Evolutionary conservation across 805 yeast species (phyloP).

Genomic region (Barnettozyma salicaria): DNA sequence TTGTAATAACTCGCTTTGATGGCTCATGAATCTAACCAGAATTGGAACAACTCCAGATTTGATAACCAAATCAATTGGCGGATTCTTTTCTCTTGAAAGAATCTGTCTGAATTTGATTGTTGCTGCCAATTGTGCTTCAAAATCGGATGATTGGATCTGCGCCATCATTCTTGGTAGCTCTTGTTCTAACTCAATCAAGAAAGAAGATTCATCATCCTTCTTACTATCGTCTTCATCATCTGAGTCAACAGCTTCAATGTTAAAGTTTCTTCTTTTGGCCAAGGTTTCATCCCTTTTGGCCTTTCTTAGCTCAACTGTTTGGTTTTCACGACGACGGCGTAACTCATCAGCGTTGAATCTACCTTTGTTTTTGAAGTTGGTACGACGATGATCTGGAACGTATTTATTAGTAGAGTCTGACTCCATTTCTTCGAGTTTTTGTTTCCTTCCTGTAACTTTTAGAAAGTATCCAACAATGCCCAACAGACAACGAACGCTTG

Average conservation of each 20-base stretch:
- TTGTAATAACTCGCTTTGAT: slow-evolving; percentile 81
- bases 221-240: slow-evolving; percentile 37
- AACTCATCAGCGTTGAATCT: slow-evolving; percentile 93
- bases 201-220: slow-evolving; percentile 33
- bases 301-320: slow-evolving; percentile 93
- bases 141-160: slow-evolving; percentile 66
- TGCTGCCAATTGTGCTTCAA: slow-evolving; percentile 78
- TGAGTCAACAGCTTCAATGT: slow-evolving; percentile 42
- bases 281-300: slow-evolving; percentile 93
- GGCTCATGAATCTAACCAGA: slow-evolving; percentile 77
- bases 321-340: slow-evolving; percentile 96
- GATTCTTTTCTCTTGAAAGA: slow-evolving; percentile 88
- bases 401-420: slow-evolving; percentile 72
- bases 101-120: slow-evolving; percentile 92
- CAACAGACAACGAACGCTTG: neutral
- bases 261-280: slow-evolving; percentile 85
- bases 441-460: slow-evolving; percentile 3
- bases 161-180: slow-evolving; percentile 85
- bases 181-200: slow-evolving; percentile 44
- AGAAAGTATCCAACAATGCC: neutral
- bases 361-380: slow-evolving; percentile 90
- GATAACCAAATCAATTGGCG: slow-evolving; percentile 92
- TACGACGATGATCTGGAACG: slow-evolving; percentile 96
- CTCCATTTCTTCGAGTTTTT: slow-evolving; percentile 50
- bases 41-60: slow-evolving; percentile 91